Evolutionary conservation across 495 filamentous ascomycete species (phyloP).

Genomic region (Rostrohypoxylon terebratum): DNA sequence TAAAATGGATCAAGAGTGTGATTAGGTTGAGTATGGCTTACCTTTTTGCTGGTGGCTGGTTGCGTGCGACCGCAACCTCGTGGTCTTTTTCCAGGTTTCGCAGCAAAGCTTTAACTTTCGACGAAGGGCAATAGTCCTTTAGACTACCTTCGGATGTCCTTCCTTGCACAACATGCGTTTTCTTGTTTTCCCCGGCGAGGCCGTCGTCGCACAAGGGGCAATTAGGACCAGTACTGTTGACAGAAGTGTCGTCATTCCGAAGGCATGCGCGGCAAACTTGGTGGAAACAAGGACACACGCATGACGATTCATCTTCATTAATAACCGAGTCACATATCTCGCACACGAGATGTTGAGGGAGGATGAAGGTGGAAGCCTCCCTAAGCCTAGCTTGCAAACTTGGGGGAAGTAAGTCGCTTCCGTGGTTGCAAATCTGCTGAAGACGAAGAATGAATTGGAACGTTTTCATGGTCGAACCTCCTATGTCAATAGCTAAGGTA

Average conservation of each 20-base stretch:
- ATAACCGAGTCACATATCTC: constrained; percentile 11
- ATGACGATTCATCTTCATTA: constrained; percentile 7
- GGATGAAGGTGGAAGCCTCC: background rate
- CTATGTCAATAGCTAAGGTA: constrained; percentile 14
- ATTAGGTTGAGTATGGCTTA: background rate
- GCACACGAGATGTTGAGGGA: background rate
- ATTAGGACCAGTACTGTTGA: background rate
- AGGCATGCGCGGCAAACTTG: constrained; percentile 21
- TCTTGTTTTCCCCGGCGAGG: background rate
- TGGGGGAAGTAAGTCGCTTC: constrained; percentile 22
- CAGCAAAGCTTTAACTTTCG: constrained; percentile 31
- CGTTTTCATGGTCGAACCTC: constrained; percentile 18
- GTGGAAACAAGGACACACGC: constrained; percentile 22
- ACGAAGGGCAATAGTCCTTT: constrained; percentile 20
- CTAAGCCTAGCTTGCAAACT: constrained; percentile 19
- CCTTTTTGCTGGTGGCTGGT: constrained; percentile 19
- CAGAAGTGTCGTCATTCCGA: background rate
- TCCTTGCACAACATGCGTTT: background rate
- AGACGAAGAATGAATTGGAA: constrained; percentile 36
- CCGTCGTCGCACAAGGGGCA: constrained; percentile 22
- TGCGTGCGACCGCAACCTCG: background rate
- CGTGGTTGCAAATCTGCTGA: constrained; percentile 38
- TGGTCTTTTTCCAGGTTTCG: constrained; percentile 16
- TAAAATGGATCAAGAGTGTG: background rate
- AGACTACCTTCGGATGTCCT: background rate